Evolutionary conservation across 1,284 basidiomycete genomes (phyloP), one percentile per base, ranked within the genome.

Genomic region (Anthracocystis setariae): DNA sequence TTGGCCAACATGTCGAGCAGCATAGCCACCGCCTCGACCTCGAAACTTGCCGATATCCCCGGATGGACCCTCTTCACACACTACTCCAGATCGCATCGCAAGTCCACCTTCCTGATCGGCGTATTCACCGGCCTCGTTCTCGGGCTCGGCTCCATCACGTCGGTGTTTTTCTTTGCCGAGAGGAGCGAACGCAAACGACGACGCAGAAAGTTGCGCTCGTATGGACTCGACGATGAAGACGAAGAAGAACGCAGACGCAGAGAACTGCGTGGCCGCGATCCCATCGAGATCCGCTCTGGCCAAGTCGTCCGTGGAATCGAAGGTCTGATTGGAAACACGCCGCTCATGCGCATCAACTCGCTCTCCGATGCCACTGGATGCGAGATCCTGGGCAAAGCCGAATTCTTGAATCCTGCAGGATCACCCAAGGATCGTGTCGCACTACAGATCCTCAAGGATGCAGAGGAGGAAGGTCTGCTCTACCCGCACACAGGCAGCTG

Each of bases 371-470:
- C 90, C 0, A 87, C 97, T 0, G 94, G 94, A 8, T 91, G 96
- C 12, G 94, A 98, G 79, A 94, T 98, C 62, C 85, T 97, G 85
- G 94, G 92, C n/a, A 97, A 97, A 84, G 92, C 92, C 13, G 93
- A 96, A 90, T 98, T 91, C 81, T 84, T 98, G 53, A 98, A 98
- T 83, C 95, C 96, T 0, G 96, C 94, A 17, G 96, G 96, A 21
- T 97, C 93, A 56, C 92, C 98, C 44, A 99, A 99, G 84, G 96
- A 99, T 83, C 88, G 96, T 21, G 94, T 99, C 12, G 95, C 94
- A 0, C 83, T 98, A 53, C 88, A 89, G 82, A 93, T 82, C 52
- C 68, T 82, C n/a, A 64, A 93, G 65, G 92, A 97, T 79, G 96
- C 96, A 0, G 96, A 98, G 83, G 87, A 87, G 15, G 86, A 88